Conservation (phyloP, 306 rosid species). For the Quercus robur region DNA sequence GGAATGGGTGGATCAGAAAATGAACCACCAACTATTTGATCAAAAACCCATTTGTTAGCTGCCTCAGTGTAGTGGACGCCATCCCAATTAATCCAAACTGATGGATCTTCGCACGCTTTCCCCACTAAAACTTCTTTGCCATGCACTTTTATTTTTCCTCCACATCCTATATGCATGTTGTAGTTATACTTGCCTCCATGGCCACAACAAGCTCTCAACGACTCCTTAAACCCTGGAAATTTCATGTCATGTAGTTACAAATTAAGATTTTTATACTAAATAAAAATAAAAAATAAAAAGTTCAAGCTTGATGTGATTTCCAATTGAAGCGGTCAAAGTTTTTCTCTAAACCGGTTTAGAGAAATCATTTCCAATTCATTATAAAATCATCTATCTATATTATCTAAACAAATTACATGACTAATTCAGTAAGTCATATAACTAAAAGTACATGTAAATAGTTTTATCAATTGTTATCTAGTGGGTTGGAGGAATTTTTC, state of each 20-base stretch:
- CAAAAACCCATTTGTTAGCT: conserved; percentile 47
- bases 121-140: conserved; percentile 38
- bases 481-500: no score
- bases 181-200: conserved; percentile 81
- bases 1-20: conserved; percentile 56
- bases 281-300: no score
- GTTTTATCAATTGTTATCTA: no score
- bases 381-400: no score
- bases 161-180: conserved; percentile 33
- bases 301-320: no score
- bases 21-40: conserved; percentile 43
- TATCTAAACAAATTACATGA: no score
- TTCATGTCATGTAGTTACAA: not conserved
- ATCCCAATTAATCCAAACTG: conserved; percentile 49
- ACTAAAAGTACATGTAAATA: no score
- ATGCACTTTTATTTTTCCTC: conserved; percentile 27
- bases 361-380: no score
- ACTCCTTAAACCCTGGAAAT: conserved; percentile 60
- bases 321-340: no score
- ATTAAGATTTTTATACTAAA: not conserved
- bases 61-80: conserved; percentile 64
- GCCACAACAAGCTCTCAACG: conserved; percentile 80
- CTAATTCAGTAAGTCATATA: no score
- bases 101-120: conserved; percentile 50
- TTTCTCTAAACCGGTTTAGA: no score